Base-by-base conservation (phyloP, 257 asterid species). In the Rauvolfia tetraphylla region DNA sequence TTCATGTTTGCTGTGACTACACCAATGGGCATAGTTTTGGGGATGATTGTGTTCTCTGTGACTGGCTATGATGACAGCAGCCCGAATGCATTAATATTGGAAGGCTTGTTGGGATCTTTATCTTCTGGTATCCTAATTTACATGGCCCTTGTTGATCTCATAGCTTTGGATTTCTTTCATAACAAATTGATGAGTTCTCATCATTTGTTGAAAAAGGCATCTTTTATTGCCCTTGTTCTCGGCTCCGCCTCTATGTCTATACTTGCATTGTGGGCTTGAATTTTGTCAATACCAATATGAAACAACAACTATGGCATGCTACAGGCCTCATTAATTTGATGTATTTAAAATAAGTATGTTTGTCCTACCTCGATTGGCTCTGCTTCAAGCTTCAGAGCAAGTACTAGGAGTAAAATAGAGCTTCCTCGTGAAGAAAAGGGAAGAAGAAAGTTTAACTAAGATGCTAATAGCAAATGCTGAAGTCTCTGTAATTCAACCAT, bases 241-340 rank as follows among this genome's bases (percentile, higher is more conserved):
- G 88, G 88, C 46, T 85, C 88, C 42, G 77, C 79, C 25, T 79
- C 88, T 3, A 85, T 85, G 86, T 85, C 88, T 23, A 79, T 85
- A 39, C 86, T 85, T 41, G 88, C 88, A 27, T 78, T 85, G 31
- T 85, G 88, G 88, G 88, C 88, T 74, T 85, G 78, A 82, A 71
- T 13, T n/a, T 57, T 44, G 29, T 44, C 1, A 13, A 63, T 6
- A 44, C 36, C 29, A 79, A 31, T 33, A 25, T 14, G 33, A 31
- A 10, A 29, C 20, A 51, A 15, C 6, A 29, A 51, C 11, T 5
- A 13, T 23, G 18, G 7, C 73, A 23, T 22, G n/a, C 27, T 0
- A 10, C 12, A 8, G 39, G n/a, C n/a, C n/a, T 27, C n/a, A 20
- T 6, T 44, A 11, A 11, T 13, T 42, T 25, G 23, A 5, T 62